A percentile compares a stretch with the other conserved stretches of the same genome.
Evolutionary conservation across 805 yeast genomes (phyloP).

Genomic region (Saccharomyces mikatae): DNA sequence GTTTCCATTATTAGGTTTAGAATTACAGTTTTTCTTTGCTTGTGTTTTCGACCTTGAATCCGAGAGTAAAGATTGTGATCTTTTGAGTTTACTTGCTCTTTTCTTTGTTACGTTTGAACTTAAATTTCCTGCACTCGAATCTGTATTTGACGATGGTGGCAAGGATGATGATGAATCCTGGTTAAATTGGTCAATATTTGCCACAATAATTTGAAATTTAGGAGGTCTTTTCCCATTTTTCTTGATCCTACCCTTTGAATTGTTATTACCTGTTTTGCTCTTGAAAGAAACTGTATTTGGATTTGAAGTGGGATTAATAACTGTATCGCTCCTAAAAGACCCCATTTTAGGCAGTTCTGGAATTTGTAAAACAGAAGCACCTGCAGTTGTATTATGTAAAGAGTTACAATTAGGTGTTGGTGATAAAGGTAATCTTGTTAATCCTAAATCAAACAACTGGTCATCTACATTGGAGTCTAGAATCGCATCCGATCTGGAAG

Average conservation of each 20-base stretch:
- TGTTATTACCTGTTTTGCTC: slow-evolving; percentile 1
- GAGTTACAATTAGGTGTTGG: slow-evolving; percentile 27
- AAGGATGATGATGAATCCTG: slow-evolving; percentile 7
- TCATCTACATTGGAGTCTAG: slow-evolving; percentile 15
- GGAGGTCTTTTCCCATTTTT: slow-evolving; percentile 22
- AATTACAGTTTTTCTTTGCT: slow-evolving; percentile 2
- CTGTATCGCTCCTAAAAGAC: slow-evolving; percentile 25
- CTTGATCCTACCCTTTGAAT: slow-evolving; percentile 12
- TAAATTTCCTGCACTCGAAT: slow-evolving; percentile 4
- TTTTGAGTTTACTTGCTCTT: slow-evolving; percentile 12
- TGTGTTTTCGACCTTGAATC: slow-evolving; percentile 4
- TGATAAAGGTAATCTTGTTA: slow-evolving; percentile 18
- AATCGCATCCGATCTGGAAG: slow-evolving; percentile 3
- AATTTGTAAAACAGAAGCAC: slow-evolving; percentile 12
- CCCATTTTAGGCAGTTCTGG: slow-evolving; percentile 33
- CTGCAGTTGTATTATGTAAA: slow-evolving; percentile 1
- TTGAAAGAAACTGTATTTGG: background rate
- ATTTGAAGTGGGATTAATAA: slow-evolving; percentile 4
- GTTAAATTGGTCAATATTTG: slow-evolving; percentile 28
- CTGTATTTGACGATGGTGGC: slow-evolving; percentile 4
- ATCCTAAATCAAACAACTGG: slow-evolving; percentile 13
- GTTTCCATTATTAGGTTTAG: slow-evolving; percentile 3
- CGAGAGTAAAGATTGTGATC: slow-evolving; percentile 23
- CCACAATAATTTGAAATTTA: slow-evolving; percentile 30
- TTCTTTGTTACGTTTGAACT: slow-evolving; percentile 10